phyloP scores from a whole-genome alignment of 495 filamentous ascomycete species.

The Lasiosphaeria ovina region DNA sequence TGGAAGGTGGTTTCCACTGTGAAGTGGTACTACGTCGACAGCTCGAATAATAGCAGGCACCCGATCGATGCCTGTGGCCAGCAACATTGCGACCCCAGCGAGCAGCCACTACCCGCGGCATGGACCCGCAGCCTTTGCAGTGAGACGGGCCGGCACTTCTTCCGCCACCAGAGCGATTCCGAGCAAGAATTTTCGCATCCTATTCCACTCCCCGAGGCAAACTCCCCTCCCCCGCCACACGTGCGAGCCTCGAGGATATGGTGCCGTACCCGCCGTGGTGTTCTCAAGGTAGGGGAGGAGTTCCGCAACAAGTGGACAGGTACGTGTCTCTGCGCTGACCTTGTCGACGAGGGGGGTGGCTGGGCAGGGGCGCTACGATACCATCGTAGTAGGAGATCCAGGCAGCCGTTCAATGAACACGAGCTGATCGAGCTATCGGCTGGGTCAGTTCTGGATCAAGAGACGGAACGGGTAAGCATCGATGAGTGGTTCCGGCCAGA shows the following conservation, averaged over 20 bases:
- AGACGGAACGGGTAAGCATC: background rate
- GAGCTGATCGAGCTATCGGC: slow-evolving; percentile 1
- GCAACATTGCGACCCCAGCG: background rate
- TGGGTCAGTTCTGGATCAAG: slow-evolving; percentile 4
- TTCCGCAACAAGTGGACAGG: background rate
- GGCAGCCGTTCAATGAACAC: background rate
- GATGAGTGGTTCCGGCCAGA: background rate
- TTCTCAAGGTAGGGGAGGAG: background rate
- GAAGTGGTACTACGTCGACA: background rate
- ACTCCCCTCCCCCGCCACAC: background rate
- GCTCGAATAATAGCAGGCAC: background rate
- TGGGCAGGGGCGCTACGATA: background rate
- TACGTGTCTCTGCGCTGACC: background rate
- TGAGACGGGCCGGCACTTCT: background rate
- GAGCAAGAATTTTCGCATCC: background rate
- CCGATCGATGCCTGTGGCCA: background rate
- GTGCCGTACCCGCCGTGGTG: background rate
- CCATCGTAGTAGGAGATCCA: background rate
- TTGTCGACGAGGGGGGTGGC: background rate
- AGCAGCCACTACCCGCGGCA: background rate
- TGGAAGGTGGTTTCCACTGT: background rate
- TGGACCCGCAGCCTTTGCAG: background rate
- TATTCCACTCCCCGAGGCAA: background rate
- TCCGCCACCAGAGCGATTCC: background rate
- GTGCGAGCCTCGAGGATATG: background rate